These are phyloP conservation scores for Ogataea nonfermentans DNA, from an alignment of 805 yeast genomes.

Conservation along the genomic window DNA sequence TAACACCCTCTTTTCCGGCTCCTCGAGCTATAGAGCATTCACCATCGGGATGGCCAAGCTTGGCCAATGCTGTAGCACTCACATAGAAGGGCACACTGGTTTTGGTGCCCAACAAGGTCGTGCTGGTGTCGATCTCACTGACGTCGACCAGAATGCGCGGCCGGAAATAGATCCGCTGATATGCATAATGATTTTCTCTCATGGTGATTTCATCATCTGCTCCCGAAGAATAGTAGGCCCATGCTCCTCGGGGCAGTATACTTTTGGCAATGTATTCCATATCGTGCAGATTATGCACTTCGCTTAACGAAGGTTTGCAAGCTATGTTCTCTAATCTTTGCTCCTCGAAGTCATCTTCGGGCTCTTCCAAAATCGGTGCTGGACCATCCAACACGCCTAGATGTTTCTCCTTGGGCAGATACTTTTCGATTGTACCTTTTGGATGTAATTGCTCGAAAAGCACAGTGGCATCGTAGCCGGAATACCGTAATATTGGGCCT, in stretches of 20 bases:
- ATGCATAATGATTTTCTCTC: conserved; percentile 89
- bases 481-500: conserved; percentile 41
- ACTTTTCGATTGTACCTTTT: conserved; percentile 72
- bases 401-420: conserved; percentile 56
- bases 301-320: conserved; percentile 65
- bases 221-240: conserved; percentile 93
- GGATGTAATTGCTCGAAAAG: conserved; percentile 91
- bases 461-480: conserved; percentile 56
- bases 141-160: conserved; percentile 86
- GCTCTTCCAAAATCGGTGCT: conserved; percentile 35
- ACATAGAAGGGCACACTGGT: conserved; percentile 80
- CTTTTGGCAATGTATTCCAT: conserved; percentile 84
- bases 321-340: conserved; percentile 42
- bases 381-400: conserved; percentile 48
- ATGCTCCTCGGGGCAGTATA: conserved; percentile 73
- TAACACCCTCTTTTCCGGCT: conserved; percentile 66
- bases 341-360: conserved; percentile 40
- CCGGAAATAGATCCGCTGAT: conserved; percentile 81
- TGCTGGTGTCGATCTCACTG: conserved; percentile 61
- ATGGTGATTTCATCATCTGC: conserved; percentile 89
- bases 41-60: conserved; percentile 91
- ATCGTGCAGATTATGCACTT: conserved; percentile 75
- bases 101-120: conserved; percentile 72
- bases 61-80: conserved; percentile 90
- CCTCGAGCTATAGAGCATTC: conserved; percentile 83